Evolutionary conservation across 768 basidiomycete species (phyloP).

Genomic region (Mycena galopus): DNA sequence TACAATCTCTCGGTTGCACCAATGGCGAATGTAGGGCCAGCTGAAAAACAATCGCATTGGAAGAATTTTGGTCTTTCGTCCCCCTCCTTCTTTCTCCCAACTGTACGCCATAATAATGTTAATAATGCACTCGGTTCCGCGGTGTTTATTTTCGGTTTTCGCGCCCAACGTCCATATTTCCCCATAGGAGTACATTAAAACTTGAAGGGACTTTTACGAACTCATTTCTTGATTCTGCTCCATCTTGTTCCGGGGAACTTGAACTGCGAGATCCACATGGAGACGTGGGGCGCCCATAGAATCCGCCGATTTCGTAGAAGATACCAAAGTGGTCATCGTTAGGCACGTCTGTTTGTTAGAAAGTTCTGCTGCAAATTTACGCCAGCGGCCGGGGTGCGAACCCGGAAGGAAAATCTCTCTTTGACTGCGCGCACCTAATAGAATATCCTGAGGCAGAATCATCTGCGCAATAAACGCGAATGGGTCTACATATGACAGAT

Average conservation of each 20-base stretch:
- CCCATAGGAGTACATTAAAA: not conserved
- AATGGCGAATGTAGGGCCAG: no score
- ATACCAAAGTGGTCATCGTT: not conserved
- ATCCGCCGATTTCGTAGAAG: not conserved
- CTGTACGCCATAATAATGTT: not conserved
- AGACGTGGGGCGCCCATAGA: not conserved
- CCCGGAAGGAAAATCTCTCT: not conserved
- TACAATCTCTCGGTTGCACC: no score
- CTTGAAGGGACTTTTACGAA: not conserved
- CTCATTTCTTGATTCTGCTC: not conserved
- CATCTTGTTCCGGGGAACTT: not conserved
- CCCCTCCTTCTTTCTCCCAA: not conserved
- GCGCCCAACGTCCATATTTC: not conserved
- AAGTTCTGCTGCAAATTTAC: not conserved
- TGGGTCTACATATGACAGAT: not conserved
- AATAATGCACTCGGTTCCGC: not conserved
- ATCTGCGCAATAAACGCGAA: constrained; percentile 13
- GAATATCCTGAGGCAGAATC: not conserved
- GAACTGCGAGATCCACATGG: constrained; percentile 8
- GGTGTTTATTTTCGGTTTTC: not conserved
- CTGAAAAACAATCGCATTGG: no score
- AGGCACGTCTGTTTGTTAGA: not conserved
- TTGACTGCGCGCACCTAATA: not conserved
- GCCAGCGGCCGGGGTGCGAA: constrained; percentile 3
- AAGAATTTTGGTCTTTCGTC: no score